phyloP scores from a whole-genome alignment of 2,329 filamentous ascomycete genomes.

The Zymoseptoria brevis region DNA sequence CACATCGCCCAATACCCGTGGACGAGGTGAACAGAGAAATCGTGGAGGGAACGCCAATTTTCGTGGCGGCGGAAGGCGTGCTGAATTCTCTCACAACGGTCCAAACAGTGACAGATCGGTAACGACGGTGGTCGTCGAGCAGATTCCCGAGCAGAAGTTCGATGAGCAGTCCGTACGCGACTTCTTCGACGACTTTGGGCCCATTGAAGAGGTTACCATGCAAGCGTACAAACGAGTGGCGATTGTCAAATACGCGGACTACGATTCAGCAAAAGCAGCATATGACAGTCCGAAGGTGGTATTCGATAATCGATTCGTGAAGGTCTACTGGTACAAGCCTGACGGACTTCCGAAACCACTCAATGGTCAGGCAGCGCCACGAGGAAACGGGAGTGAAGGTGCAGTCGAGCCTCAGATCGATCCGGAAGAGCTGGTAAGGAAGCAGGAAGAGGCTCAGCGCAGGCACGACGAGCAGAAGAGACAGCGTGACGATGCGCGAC shows the following conservation, averaged over 20 bases:
- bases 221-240: conserved; percentile 60
- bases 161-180: conserved; percentile 55
- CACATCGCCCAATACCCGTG: conserved; percentile 28
- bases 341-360: conserved; percentile 20
- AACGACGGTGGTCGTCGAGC: conserved; percentile 65
- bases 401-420: conserved; percentile 52
- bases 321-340: conserved; percentile 67
- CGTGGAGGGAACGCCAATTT: conserved; percentile 25
- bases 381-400: conserved; percentile 11
- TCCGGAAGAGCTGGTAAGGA: conserved; percentile 58
- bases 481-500: conserved; percentile 56
- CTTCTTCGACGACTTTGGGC: conserved; percentile 68
- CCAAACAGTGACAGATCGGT: conserved; percentile 55
- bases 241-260: conserved; percentile 60
- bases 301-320: conserved; percentile 80
- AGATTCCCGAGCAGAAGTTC: conserved; percentile 66
- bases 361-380: conserved; percentile 5
- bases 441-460: conserved; percentile 65
- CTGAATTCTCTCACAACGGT: conserved; percentile 57
- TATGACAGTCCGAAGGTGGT: conserved; percentile 71
- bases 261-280: conserved; percentile 59
- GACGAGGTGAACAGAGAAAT: conserved; percentile 32
- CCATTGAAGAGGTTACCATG: conserved; percentile 56
- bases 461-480: conserved; percentile 57
- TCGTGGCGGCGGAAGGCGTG: conserved; percentile 35